Evolutionary conservation across 495 filamentous ascomycete genomes (phyloP).

Genomic region (Aspergillus sclerotioniger): DNA sequence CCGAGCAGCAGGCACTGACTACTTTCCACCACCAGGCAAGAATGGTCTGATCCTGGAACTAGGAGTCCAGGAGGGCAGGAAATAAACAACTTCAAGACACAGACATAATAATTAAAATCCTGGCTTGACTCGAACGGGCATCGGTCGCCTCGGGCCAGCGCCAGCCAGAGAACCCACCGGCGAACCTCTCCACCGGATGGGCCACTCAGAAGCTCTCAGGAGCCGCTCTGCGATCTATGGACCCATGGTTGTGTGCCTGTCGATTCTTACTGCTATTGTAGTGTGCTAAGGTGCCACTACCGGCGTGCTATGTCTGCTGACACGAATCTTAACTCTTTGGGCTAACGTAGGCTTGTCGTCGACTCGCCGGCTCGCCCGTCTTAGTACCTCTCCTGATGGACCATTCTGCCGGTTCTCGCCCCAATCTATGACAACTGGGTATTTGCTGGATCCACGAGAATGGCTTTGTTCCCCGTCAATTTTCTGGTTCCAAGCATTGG

Average conservation of each 20-base stretch:
- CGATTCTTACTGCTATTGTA: slow-evolving; percentile 28
- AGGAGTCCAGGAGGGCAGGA: no score
- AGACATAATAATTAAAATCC: neutral
- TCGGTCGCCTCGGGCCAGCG: slow-evolving; percentile 2
- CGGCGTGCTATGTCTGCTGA: neutral
- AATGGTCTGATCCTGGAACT: no score
- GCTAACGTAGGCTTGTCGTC: neutral
- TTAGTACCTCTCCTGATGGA: neutral
- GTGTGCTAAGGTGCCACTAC: slow-evolving; percentile 7
- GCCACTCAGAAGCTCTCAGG: neutral
- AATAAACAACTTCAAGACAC: no score
- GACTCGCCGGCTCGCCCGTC: neutral
- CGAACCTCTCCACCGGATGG: slow-evolving; percentile 2
- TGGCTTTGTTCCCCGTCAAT: neutral
- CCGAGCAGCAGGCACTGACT: no score
- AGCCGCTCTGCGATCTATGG: slow-evolving; percentile 9
- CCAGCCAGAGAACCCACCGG: neutral
- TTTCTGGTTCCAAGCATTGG: neutral
- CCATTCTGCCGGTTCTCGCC: neutral
- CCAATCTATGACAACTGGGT: no score
- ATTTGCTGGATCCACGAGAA: no score
- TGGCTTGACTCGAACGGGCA: slow-evolving; percentile 1
- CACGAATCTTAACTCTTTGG: slow-evolving; percentile 1
- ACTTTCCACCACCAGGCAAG: no score
- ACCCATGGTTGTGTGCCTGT: slow-evolving; percentile 25